Percentiles rank a stretch among this genome's conserved stretches.
phyloP scores from a whole-genome alignment of 176 grass and related monocot genomes.

The Avena atlantica region DNA sequence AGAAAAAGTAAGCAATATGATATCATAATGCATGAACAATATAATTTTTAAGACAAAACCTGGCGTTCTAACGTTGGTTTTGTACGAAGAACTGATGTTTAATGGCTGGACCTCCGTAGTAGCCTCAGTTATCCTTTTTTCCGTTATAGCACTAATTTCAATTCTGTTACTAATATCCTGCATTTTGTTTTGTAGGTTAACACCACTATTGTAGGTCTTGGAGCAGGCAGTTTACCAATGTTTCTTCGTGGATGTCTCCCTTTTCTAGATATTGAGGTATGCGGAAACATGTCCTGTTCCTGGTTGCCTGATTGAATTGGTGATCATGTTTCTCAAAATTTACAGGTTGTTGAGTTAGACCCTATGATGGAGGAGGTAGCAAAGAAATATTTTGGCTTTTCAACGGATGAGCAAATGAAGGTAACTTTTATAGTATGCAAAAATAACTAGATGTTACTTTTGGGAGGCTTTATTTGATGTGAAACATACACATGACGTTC shows the following conservation, averaged over 20 bases:
- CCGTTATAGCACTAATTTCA: not conserved
- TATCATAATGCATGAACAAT: conserved; percentile 20
- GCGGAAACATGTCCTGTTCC: not conserved
- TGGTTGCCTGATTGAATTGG: not conserved
- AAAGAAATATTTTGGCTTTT: conserved; percentile 77
- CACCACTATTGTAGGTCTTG: conserved; percentile 78
- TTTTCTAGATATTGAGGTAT: conserved; percentile 88
- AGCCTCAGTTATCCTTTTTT: not conserved
- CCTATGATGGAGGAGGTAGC: conserved; percentile 77
- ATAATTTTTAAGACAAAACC: not conserved
- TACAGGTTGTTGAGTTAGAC: conserved; percentile 91
- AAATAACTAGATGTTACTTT: conserved; percentile 23
- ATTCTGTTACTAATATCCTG: conserved; percentile 20
- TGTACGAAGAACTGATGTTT: not conserved
- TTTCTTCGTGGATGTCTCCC: conserved; percentile 90
- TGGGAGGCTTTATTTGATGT: not conserved
- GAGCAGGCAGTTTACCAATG: conserved; percentile 95
- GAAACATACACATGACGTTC: not conserved
- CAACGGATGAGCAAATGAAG: conserved; percentile 77
- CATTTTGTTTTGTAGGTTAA: conserved; percentile 61
- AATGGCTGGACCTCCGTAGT: conserved; percentile 8
- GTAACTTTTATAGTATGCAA: conserved; percentile 41
- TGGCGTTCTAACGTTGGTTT: not conserved
- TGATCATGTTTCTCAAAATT: conserved; percentile 41
- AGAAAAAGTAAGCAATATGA: conserved; percentile 60